Evolutionary conservation across 352 stramenopile genomes (phyloP).

Genomic region (Blastocystis sp.): DNA sequence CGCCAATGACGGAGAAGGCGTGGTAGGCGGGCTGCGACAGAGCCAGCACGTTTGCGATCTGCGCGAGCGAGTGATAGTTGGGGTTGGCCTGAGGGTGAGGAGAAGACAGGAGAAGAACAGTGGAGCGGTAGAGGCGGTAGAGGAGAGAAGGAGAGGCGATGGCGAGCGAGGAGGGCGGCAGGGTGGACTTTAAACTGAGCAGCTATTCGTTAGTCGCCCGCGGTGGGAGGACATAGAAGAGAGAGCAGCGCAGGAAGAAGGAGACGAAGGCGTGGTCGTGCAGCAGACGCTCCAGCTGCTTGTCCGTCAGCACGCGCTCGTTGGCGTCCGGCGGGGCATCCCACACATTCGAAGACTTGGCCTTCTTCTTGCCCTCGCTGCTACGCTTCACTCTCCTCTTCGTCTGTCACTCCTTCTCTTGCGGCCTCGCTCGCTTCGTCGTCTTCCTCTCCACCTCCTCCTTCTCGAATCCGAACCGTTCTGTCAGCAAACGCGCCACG

Average conservation of each 20-base stretch:
- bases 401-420: not conserved
- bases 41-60: not conserved
- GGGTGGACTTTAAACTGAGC: constrained; percentile 4
- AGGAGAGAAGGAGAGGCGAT: not conserved
- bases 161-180: not conserved
- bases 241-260: not conserved
- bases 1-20: not conserved
- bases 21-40: too few species aligned
- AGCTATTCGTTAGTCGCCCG: not conserved
- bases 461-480: not conserved
- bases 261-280: not conserved
- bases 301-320: not conserved
- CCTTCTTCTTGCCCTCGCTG: not conserved
- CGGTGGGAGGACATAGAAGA: not conserved
- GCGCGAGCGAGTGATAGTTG: constrained; percentile 1
- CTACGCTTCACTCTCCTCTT: not conserved
- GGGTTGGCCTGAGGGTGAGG: not conserved
- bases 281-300: not conserved
- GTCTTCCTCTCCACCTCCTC: not conserved
- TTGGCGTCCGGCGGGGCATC: not conserved
- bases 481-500: not conserved
- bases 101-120: not conserved
- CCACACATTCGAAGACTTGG: not conserved
- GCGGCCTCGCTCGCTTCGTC: not conserved
- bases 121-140: constrained; percentile 7